These are phyloP conservation scores for Periconia sp. DNA, from an alignment of 2,329 filamentous ascomycete genomes.

Conservation along the genomic window DNA sequence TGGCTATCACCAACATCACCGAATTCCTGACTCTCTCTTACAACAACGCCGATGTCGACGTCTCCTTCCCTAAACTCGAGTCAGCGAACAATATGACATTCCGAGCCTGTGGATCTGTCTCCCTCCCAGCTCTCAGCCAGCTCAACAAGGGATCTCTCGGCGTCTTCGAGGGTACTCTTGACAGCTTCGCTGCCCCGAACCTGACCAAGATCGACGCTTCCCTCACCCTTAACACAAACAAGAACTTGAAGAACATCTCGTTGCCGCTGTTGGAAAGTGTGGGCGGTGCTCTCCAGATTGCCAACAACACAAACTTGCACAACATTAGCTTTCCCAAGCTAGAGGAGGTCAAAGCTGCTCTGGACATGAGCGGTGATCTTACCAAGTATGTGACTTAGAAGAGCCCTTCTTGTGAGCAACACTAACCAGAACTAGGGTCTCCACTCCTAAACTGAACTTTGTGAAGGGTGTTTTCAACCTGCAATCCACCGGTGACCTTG, in stretches of 20 bases:
- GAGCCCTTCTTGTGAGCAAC: neutral
- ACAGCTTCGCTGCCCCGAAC: constrained; percentile 68
- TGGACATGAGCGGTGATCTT: constrained; percentile 87
- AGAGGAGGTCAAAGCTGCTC: constrained; percentile 73
- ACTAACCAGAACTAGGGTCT: constrained; percentile 63
- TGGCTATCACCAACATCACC: constrained; percentile 78
- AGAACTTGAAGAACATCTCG: constrained; percentile 72
- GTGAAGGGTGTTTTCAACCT: constrained; percentile 59
- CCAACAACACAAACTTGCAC: constrained; percentile 83
- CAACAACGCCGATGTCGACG: constrained; percentile 76
- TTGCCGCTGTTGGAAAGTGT: constrained; percentile 72
- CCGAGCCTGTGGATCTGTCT: constrained; percentile 77
- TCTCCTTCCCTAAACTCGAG: constrained; percentile 79
- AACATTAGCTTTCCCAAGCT: constrained; percentile 72
- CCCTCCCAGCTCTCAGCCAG: constrained; percentile 71
- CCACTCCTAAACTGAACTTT: constrained; percentile 63
- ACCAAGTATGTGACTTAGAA: constrained; percentile 66
- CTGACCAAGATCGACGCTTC: constrained; percentile 69
- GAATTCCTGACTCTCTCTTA: constrained; percentile 73
- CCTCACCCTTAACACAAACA: constrained; percentile 64
- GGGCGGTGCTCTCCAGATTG: constrained; percentile 80
- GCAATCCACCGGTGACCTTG: constrained; percentile 52
- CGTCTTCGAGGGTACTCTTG: constrained; percentile 81
- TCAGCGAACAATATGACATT: constrained; percentile 82
- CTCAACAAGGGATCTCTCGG: constrained; percentile 78